A percentile compares a stretch with the other conserved stretches of the same genome.
phyloP scores from a whole-genome alignment of 129 eudicot genomes.

The Tanacetum coccineum region DNA sequence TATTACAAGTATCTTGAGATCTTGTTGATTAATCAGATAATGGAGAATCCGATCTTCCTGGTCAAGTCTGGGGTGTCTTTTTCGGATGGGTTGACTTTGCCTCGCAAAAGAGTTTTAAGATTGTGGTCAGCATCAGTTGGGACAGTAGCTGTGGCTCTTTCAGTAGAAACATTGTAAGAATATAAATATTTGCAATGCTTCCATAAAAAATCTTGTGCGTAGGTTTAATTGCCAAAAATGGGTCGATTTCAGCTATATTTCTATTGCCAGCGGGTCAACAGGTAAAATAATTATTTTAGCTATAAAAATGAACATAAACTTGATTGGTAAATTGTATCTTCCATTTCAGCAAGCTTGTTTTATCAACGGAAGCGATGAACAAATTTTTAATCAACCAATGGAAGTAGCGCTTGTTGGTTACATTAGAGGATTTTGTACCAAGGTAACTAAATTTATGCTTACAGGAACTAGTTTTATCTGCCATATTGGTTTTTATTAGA shows the following conservation, averaged over 20 bases:
- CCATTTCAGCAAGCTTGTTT: constrained; percentile 45
- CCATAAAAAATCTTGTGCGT: neutral
- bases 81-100: constrained; percentile 69
- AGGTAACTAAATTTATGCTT: constrained; percentile 36
- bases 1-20: neutral
- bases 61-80: constrained; percentile 67
- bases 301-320: neutral
- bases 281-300: too few species aligned
- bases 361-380: constrained; percentile 32
- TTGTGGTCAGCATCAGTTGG: constrained; percentile 63
- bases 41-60: constrained; percentile 41
- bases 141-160: constrained; percentile 30
- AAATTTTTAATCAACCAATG: constrained; percentile 31
- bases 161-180: constrained; percentile 54
- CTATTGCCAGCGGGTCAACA: too few species aligned
- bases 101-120: constrained; percentile 36
- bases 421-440: constrained; percentile 44
- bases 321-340: neutral
- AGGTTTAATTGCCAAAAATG: too few species aligned
- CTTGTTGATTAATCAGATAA: constrained; percentile 33
- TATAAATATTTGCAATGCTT: constrained; percentile 19
- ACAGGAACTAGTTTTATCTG: too few species aligned
- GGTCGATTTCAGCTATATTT: too few species aligned
- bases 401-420: constrained; percentile 62
- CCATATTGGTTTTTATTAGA: too few species aligned